Base-by-base conservation (phyloP, 495 filamentous ascomycete genomes). In the Cetradonia linearis region DNA sequence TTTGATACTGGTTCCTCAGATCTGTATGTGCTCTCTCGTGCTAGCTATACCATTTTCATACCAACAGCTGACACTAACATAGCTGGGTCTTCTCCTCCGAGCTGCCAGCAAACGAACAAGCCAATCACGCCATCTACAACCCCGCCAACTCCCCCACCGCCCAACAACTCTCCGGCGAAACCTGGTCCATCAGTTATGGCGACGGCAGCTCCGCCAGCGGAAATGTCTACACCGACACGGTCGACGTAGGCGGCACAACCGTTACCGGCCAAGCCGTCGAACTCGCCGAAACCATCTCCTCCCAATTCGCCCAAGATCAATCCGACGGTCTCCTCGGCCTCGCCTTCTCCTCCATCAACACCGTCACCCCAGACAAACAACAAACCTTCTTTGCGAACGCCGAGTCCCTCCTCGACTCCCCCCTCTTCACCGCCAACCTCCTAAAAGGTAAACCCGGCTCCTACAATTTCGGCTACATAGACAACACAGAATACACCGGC, bases 351-450 rank as follows among this genome's bases (percentile, higher is more conserved):
- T 76, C 72, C 23, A 77, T 92, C 72, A 95, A 91, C 74, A 85
- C 81, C 34, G 81, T 93, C 44, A 69, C 80, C 52, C 87, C 88
- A 0, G 69, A 76, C 18, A 76, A 76, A 62, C 85, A 89, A 68
- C 82, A 83, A 69, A 92, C 88, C 34, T 93, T 91, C 73, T 91
- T 92, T 70, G 86, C 87, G 60, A 91, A 91, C 67, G 74, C 87
- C 55, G 78, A 83, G 62, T 62, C 73, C 27, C 69, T 71, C 25
- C 81, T 95, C 34, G 78, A 81, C 38, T 71, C 81, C 65, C 88
- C 88, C 6, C 70, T 92, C 37, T 86, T 92, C 71, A 85, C 87
- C 7, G 83, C 82, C 36, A 78, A 85, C 50, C 80, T 93, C 38
- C 80, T 83, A 60, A 72, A 80, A 16, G 77, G 82, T 53, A 74